Evolutionary conservation across 257 asterid genomes (phyloP), one percentile per base, ranked within the genome.

Genomic region (Solanum ossicruentum): DNA sequence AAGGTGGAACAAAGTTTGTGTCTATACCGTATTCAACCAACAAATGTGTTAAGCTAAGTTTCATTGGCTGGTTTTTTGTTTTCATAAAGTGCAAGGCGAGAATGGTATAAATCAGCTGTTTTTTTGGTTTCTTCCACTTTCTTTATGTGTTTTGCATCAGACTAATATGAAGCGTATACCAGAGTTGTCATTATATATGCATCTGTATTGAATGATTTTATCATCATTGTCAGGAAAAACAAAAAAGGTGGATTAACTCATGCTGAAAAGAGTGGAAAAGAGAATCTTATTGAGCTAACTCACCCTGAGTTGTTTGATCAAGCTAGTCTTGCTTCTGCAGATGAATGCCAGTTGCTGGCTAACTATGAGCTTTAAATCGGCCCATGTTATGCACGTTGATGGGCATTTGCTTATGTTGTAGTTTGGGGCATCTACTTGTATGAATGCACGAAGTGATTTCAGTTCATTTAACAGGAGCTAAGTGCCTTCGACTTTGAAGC

Each of bases 351-450:
- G 70, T 65, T 36, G 47, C 69, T n/a, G 83, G 85, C 82, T 41
- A 84, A 26, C 67, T 84, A 54, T 69, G 54, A 80, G 81, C 87
- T 84, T 49, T 57, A 72, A n/a, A 41, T 39, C 60, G 54, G 36
- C 79, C 80, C 51, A 18, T 66, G 73, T 57, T 10, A 60, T 21
- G 71, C 80, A 45, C 60, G 87, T 83, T 71, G 84, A 85, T 77
- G 28, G 75, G 85, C 84, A 57, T 85, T 84, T 85, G 83, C 88
- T 85, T 87, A 85, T 79, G 39, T 80, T 83, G 57, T 60, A 73
- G 70, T 83, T 84, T 77, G 66, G 21, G 69, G 88, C 79, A 86
- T 58, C 73, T 86, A 86, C 87, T 86, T 90, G 43, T 39, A 84
- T 80, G 84, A 26, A 88, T 63, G 86, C 66, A 47, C 41, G 11